These are phyloP conservation scores for Friedmanniomyces endolithicus DNA, from an alignment of 495 filamentous ascomycete genomes.

Conservation along the genomic window DNA sequence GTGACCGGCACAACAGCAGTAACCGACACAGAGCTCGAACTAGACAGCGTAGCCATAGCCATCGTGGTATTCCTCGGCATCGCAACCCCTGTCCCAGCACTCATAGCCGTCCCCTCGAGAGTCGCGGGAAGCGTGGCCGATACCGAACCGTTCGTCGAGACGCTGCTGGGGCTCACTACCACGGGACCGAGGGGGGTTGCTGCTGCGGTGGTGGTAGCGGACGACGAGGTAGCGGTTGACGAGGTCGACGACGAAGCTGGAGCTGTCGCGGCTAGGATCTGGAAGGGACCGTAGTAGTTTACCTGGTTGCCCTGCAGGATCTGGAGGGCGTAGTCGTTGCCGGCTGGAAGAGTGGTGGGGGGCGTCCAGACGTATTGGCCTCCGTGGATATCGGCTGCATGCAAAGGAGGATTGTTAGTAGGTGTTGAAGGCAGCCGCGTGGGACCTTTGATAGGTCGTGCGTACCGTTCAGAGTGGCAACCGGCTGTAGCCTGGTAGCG, in stretches of 20 bases:
- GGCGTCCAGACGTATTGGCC: conserved; percentile 24
- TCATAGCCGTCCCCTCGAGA: background rate
- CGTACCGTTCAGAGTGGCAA: conserved; percentile 22
- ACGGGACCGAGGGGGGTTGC: too few relatives aligned
- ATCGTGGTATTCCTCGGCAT: conserved; percentile 23
- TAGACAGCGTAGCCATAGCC: conserved; percentile 12
- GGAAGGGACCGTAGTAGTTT: conserved; percentile 30
- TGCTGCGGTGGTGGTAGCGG: too few relatives aligned
- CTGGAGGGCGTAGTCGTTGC: conserved; percentile 26
- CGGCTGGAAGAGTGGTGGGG: conserved; percentile 19
- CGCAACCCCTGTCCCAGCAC: conserved; percentile 12
- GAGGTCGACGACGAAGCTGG: background rate
- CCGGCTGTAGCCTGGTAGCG: conserved; percentile 18
- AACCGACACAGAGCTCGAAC: conserved; percentile 3
- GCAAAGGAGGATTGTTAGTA: too few relatives aligned
- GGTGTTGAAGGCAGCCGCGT: too few relatives aligned
- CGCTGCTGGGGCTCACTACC: conserved; percentile 7
- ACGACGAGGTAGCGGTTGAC: conserved; percentile 11
- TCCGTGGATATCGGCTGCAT: conserved; percentile 9
- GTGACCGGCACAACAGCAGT: background rate
- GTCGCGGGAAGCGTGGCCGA: conserved; percentile 1
- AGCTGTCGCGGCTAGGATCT: conserved; percentile 23
- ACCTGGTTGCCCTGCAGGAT: conserved; percentile 25
- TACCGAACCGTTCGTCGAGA: conserved; percentile 8
- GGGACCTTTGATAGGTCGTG: too few relatives aligned